Evolutionary conservation across 2,329 filamentous ascomycete genomes (phyloP).

Genomic region (Neofusicoccum laricinum): DNA sequence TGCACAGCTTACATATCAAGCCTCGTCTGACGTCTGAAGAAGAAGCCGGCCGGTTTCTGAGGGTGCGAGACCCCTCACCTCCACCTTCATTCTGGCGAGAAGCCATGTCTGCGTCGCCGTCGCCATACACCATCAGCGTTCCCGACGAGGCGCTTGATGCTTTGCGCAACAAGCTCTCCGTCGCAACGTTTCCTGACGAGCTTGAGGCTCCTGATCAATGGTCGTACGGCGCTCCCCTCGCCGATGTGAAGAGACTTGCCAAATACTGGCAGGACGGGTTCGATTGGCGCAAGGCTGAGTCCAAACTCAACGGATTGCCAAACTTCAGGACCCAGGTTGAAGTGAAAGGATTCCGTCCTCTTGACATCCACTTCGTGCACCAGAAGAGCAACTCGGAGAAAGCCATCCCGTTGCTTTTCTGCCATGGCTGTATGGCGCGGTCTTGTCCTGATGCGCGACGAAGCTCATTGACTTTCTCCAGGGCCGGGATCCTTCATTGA

Average conservation of each 20-base stretch:
- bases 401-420: conserved; percentile 64
- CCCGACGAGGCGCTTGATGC: conserved; percentile 51
- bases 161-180: conserved; percentile 56
- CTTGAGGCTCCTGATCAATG: conserved; percentile 44
- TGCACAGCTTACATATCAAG: neutral
- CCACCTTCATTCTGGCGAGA: neutral
- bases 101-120: neutral
- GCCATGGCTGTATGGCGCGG: conserved; percentile 56
- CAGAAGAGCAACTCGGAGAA: conserved; percentile 49
- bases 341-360: conserved; percentile 57
- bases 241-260: conserved; percentile 58
- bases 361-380: conserved; percentile 65
- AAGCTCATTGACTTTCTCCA: conserved; percentile 20
- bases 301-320: conserved; percentile 57
- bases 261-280: conserved; percentile 56
- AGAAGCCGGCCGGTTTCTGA: neutral
- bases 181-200: conserved; percentile 57
- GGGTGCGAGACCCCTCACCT: neutral
- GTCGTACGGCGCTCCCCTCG: conserved; percentile 59
- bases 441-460: neutral
- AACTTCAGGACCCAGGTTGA: conserved; percentile 56
- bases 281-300: conserved; percentile 62
- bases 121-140: conserved; percentile 44
- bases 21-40: neutral
- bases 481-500: conserved; percentile 69